Evolutionary conservation across 768 basidiomycete genomes (phyloP).

Genomic region (Suillus alpinus): DNA sequence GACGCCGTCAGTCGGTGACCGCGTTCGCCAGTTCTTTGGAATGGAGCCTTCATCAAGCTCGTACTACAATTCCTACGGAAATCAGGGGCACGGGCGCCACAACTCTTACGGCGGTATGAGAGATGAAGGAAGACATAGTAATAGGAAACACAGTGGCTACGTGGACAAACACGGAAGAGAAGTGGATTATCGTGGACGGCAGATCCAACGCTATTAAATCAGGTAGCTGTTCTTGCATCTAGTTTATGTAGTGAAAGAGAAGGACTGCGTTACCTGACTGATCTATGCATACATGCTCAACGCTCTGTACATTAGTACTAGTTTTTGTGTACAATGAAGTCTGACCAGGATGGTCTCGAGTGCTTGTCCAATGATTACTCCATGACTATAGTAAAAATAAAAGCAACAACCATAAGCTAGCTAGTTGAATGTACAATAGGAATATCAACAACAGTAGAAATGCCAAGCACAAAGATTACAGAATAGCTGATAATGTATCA

Average conservation of each 20-base stretch:
- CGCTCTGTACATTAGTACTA: background rate
- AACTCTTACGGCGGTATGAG: constrained; percentile 24
- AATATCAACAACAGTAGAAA: background rate
- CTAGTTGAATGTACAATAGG: background rate
- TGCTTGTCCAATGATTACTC: background rate
- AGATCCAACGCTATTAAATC: background rate
- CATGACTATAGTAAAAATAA: background rate
- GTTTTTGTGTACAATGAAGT: background rate
- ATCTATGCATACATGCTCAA: background rate
- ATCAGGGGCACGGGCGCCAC: constrained; percentile 21
- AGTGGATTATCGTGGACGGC: constrained; percentile 21
- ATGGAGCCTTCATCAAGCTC: constrained; percentile 14
- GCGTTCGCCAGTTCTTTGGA: constrained; percentile 39
- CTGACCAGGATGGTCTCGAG: background rate
- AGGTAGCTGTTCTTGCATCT: background rate
- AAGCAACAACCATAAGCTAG: background rate
- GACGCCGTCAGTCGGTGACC: constrained; percentile 31
- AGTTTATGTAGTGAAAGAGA: background rate
- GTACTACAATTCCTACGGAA: constrained; percentile 11
- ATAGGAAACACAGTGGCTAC: constrained; percentile 8
- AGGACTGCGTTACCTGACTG: background rate
- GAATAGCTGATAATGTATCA: background rate
- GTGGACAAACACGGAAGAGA: constrained; percentile 27
- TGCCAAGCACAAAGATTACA: background rate
- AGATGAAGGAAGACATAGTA: constrained; percentile 11